Base-by-base conservation (phyloP, 2,329 filamentous ascomycete species). In the Fusarium robinianum region DNA sequence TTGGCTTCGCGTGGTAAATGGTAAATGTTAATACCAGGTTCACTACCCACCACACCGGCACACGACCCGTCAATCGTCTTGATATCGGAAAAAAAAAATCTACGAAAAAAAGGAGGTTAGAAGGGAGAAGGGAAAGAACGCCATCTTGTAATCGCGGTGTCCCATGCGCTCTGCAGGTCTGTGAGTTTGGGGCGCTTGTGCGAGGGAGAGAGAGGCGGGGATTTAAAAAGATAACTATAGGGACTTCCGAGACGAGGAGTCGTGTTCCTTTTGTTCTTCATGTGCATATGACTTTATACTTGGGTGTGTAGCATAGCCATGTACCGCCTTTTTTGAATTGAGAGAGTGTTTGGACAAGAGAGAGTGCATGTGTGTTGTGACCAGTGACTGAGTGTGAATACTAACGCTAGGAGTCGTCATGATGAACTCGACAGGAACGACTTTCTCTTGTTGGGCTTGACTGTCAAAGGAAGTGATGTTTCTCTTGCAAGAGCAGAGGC, bases 221-320 rank as follows among this genome's bases (percentile, higher is more conserved):
- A 30, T 41, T 39, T 41, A 51, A 46, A 41, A 27, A 6, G n/a
- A n/a, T n/a, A n/a, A n/a, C n/a, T n/a, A n/a, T n/a, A n/a, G n/a
- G n/a, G n/a, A n/a, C n/a, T n/a, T n/a, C n/a, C n/a, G n/a, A n/a
- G n/a, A n/a, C 41, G 26, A 36, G 52, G 51, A 55, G 44, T 55
- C 42, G 46, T 22, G 48, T 53, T 42, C 44, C 39, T 33, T 56
- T 51, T 43, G 52, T 55, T 54, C 37, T 53, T 56, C 34, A 56
- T 51, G 49, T 55, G 52, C 41, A 50, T 49, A 55, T 56, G 53
- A 36, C 46, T 16, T 19, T 37, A 55, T 50, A 36, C 34, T 36
- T 12, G 34, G 44, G 49, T 36, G 41, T 50, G 49, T 41, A 51
- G 32, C 43, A 46, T 29, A 14, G 38, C 22, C 26, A 19, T 44